Evolutionary conservation across 2,329 filamentous ascomycete species (phyloP), one percentile per base, ranked within the genome.

Genomic region (Trichoderma breve): DNA sequence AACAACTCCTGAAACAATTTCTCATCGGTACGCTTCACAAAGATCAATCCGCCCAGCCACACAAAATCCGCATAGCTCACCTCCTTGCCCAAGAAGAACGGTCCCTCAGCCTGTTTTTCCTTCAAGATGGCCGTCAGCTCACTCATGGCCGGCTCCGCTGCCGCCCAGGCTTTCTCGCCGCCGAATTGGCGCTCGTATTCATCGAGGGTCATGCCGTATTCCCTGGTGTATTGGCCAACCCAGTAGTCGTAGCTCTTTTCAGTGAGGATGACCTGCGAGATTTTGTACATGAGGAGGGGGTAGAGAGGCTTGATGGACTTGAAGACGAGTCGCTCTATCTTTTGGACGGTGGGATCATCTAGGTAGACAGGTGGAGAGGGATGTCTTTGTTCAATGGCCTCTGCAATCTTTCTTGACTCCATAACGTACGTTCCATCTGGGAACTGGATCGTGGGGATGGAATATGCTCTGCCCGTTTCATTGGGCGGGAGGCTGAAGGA

Each of bases 401-500:
- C 74, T 15, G 87, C 89, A 74, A 94, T 93, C 57, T 81, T 80
- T 73, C 81, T 82, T 1, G 89, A 91, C 77, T 93, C 90, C 87
- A 90, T 92, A 9, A 91, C 75, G 76, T 87, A 90, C 1, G 78
- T 86, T 21, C 87, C 88, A 62, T 90, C 85, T 0, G 86, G 83
- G 60, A 90, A 83, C 18, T 80, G 82, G 74, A 91, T 82, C 1
- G 87, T 82, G 0, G 91, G 91, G 70, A 86, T 69, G 51, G 71
- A 58, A 55, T 73, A 74, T 21, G 55, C 58, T 43, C 26, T 60
- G 28, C 58, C 60, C 11, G 14, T 36, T 55, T 74, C 65, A 36
- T 74, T 73, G 11, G 71, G 68, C 1, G 73, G 64, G 24, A 74
- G 34, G 43, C 73, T 74, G 15, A 24, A 24, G 18, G 3, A 6